Evolutionary conservation across 176 grass and related monocot species (phyloP).

Genomic region (Oryza glaberrima): DNA sequence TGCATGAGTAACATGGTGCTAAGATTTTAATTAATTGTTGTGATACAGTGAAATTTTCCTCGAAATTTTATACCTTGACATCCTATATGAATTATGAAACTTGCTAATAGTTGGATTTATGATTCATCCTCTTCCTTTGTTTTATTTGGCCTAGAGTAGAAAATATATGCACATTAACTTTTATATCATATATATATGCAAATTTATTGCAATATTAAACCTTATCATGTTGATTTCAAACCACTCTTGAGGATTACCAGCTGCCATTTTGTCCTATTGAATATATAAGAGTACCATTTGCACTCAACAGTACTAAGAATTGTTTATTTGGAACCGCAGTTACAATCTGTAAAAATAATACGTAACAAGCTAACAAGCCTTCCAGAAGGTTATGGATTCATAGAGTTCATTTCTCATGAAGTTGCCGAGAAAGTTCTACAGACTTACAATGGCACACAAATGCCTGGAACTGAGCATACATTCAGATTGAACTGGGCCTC

Average conservation of each 20-base stretch:
- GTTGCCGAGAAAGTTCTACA: conserved; percentile 90
- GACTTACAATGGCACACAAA: conserved; percentile 85
- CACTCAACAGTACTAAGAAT: conserved; percentile 28
- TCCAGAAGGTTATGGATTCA: conserved; percentile 98
- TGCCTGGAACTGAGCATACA: conserved; percentile 95
- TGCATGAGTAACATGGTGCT: not conserved
- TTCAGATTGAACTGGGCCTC: conserved; percentile 99
- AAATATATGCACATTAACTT: not conserved
- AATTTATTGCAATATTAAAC: not conserved
- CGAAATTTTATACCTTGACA: conserved; percentile 19
- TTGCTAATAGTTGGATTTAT: not conserved
- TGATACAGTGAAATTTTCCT: not conserved
- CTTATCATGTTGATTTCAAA: conserved; percentile 20
- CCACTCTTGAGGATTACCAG: not conserved
- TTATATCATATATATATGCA: not conserved
- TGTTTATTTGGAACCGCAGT: conserved; percentile 54
- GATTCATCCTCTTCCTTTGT: not conserved
- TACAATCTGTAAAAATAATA: conserved; percentile 89
- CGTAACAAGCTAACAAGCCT: conserved; percentile 89
- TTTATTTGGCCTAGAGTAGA: conserved; percentile 13
- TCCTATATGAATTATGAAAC: conserved; percentile 4
- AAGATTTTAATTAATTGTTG: conserved; percentile 1
- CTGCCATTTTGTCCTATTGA: conserved; percentile 1
- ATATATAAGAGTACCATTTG: not conserved
- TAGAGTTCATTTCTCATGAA: conserved; percentile 93